Percentiles rank a stretch among this genome's conserved stretches.
These are phyloP conservation scores for Malassezia restricta DNA, from an alignment of 1,284 basidiomycete species.

Conservation along the genomic window DNA sequence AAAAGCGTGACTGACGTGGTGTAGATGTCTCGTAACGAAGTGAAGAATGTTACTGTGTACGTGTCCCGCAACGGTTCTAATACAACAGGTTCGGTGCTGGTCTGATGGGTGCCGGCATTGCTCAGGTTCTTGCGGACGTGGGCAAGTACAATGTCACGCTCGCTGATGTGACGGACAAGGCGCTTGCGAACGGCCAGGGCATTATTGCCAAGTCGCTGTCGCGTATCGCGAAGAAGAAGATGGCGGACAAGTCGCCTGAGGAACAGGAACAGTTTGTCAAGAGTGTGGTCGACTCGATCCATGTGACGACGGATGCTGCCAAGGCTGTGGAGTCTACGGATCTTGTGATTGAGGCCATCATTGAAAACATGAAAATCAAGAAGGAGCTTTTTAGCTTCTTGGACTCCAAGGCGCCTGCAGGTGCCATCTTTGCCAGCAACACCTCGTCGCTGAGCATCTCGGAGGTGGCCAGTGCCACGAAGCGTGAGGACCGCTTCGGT, in stretches of 20 bases:
- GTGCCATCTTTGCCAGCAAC: conserved; percentile 53
- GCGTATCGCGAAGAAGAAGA: conserved; percentile 51
- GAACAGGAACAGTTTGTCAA: conserved; percentile 45
- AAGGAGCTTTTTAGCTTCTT: conserved; percentile 52
- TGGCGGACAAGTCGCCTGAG: conserved; percentile 49
- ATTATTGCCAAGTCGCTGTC: conserved; percentile 53
- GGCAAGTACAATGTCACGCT: conserved; percentile 47
- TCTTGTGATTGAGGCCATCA: conserved; percentile 54
- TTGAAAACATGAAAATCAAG: conserved; percentile 53
- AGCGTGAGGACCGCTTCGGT: conserved; percentile 33
- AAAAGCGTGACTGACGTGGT: neutral
- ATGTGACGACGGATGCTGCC: conserved; percentile 50
- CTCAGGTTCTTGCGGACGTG: conserved; percentile 43
- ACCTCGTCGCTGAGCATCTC: conserved; percentile 52
- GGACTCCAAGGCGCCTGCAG: conserved; percentile 49
- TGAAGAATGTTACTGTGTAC: conserved; percentile 45
- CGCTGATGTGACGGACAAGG: conserved; percentile 47
- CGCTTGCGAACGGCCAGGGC: conserved; percentile 49
- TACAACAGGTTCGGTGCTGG: conserved; percentile 38
- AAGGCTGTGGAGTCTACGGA: conserved; percentile 51
- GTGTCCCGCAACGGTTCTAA: conserved; percentile 11
- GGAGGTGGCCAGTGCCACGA: conserved; percentile 49
- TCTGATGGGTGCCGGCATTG: conserved; percentile 45
- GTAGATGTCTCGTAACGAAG: conserved; percentile 31
- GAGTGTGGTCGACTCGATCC: conserved; percentile 49